Percentiles rank a stretch among this genome's conserved stretches.
Conservation (phyloP, 1,284 basidiomycete species). For the Cutaneotrichosporon cyanovorans region DNA sequence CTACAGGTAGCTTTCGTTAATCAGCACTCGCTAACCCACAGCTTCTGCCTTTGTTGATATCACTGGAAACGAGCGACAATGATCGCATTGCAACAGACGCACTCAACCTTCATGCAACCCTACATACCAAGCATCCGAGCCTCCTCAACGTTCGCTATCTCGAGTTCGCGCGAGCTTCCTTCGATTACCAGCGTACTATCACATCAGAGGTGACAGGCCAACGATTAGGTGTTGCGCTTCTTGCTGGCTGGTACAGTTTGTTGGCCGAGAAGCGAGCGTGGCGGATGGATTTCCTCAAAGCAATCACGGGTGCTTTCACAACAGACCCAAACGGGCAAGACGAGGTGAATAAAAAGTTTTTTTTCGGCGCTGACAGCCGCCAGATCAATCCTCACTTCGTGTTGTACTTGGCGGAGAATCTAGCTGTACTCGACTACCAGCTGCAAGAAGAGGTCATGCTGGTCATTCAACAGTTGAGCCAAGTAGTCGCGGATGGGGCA, state of each 20-base stretch:
- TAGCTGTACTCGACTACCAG: conserved; percentile 86
- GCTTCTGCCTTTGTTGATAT: conserved; percentile 87
- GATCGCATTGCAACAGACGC: conserved; percentile 62
- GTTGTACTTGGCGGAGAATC: conserved; percentile 89
- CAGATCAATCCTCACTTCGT: conserved; percentile 73
- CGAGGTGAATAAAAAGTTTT: conserved; percentile 46
- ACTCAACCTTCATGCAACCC: conserved; percentile 65
- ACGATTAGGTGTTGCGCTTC: conserved; percentile 51
- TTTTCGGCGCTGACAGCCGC: conserved; percentile 19
- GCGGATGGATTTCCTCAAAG: conserved; percentile 77
- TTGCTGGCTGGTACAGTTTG: conserved; percentile 84
- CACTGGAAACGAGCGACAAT: conserved; percentile 76
- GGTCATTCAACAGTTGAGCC: conserved; percentile 72
- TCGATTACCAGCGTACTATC: conserved; percentile 69
- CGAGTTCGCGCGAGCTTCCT: conserved; percentile 69
- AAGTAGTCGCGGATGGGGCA: conserved; percentile 72
- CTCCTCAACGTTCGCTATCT: conserved; percentile 78
- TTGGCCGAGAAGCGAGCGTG: conserved; percentile 79
- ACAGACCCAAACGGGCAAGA: conserved; percentile 47
- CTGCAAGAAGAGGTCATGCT: conserved; percentile 84
- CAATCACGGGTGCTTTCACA: conserved; percentile 73
- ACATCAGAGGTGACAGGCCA: conserved; percentile 37
- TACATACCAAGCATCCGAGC: conserved; percentile 84
- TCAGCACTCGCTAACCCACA: conserved; percentile 36
- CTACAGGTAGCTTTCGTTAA: conserved; percentile 55